Evolutionary conservation across 805 yeast genomes (phyloP), one percentile per base, ranked within the genome.

Genomic region (Candida gorgasii): DNA sequence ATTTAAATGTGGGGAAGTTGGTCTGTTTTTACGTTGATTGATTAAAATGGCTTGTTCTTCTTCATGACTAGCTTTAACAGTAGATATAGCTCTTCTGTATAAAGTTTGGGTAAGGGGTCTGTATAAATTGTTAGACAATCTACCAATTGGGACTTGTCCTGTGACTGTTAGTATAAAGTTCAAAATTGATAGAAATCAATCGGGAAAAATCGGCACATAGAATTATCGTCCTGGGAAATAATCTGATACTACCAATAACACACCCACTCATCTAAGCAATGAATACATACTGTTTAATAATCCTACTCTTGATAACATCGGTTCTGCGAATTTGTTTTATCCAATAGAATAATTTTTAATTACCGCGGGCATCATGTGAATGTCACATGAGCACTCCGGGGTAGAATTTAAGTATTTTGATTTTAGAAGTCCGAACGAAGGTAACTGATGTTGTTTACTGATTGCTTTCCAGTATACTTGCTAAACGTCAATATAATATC

Each of bases 11-110:
- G 98, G 98, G 22, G 97, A 89, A 12, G 78, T 68, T 24, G 98
- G 98, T 71, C 99, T 84, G 70, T 80, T 78, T 52, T 74, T 78
- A 67, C 99, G 82, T 74, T 92, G 98, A 41, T 82, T 80, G 43
- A 80, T 75, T 48, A 92, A 76, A 43, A 89, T 74, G 26, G 76
- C 77, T 51, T 85, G 77, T 56, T 86, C 95, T 52, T 80, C 79
- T 18, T 69, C 78, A 31, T 74, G 72, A 26, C 87, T 68, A 38
- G 89, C 76, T 52, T 65, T 62, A 37, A 68, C 58, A 19, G 71
- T 60, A n/a, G 58, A 45, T 19, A 53, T 44, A 20, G 51, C 14
- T 36, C 41, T 36, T n/a, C 17, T 26, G 16, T 26, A 26, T 36
- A 27, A 24, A 7, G 39, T 26, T 36, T 36, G 39, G 39, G 32